Base-by-base conservation (phyloP, 805 yeast genomes). In the Saccharomycopsis selenospora region DNA sequence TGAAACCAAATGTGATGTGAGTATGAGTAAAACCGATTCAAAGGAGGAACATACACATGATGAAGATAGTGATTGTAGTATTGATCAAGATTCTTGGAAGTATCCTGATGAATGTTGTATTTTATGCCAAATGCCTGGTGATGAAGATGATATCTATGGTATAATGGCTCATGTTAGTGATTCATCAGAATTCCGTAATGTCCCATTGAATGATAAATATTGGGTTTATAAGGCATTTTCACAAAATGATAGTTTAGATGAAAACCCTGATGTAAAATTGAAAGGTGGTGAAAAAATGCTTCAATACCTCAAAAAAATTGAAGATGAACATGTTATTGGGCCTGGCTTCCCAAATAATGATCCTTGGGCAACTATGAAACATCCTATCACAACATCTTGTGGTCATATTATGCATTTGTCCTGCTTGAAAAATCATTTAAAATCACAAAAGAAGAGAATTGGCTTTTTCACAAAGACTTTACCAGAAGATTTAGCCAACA, bases 321-420 rank as follows among this genome's bases (percentile, higher is more conserved):
- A 68, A 45, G 63, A 68, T 0, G 61, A 65, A 2, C 56, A 64
- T 36, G 76, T 76, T 0, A 63, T 82, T 53, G 95, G 95, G 0
- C 91, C 89, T 0, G 90, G 91, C 0, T 87, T 83, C 56, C 77
- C 80, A 3, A 58, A 56, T 6, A 63, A 61, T 17, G 62, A 62
- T 18, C 60, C 59, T 40, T 54, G 53, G 49, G 64, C 54, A 49
- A 65, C 42, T 65, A 66, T 36, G 70, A 75, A 36, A 66, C 67
- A 71, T 49, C 61, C 75, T 5, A 73, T 82, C 1, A 70, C 82
- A 2, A 75, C 79, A 52, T 82, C 95, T 45, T 91, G 99, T 68
- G 95, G 96, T 1, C 99, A 91, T 65, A 95, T 95, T 1, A 83
- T 91, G 81, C 99, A 91, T 63, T 79, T 76, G 52, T 71, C 76